Conservation (phyloP, 1,139 yeast genomes). For the Suhomyces chickasaworum region DNA sequence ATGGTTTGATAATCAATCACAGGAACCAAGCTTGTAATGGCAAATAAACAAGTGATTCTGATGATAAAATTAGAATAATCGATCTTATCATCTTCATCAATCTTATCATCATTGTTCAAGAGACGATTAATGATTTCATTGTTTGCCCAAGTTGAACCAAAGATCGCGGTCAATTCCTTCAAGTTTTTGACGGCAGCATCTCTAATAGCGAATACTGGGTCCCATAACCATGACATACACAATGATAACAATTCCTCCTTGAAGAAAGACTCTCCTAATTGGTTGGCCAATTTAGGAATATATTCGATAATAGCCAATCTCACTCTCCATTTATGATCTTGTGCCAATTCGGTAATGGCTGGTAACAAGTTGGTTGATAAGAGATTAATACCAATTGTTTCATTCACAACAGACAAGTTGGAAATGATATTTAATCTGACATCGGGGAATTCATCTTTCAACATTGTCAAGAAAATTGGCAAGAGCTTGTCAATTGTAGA, state of each 20-base stretch:
- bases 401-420: conserved; percentile 86
- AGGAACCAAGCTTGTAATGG: conserved; percentile 77
- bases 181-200: conserved; percentile 92
- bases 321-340: conserved; percentile 97
- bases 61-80: conserved; percentile 73
- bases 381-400: conserved; percentile 88
- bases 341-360: conserved; percentile 94
- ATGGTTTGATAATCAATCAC: conserved; percentile 63
- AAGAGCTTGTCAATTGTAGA: conserved; percentile 78
- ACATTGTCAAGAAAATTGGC: conserved; percentile 90
- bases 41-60: conserved; percentile 87
- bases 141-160: conserved; percentile 95
- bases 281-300: conserved; percentile 94
- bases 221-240: conserved; percentile 98
- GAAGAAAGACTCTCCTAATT: conserved; percentile 89
- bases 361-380: conserved; percentile 88
- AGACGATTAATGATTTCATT: conserved; percentile 78
- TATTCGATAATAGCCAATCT: conserved; percentile 96
- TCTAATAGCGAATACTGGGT: conserved; percentile 92
- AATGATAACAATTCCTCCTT: conserved; percentile 87
- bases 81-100: conserved; percentile 46
- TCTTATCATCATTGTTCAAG: conserved; percentile 38
- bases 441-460: conserved; percentile 95
- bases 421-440: conserved; percentile 94
- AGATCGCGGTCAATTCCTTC: conserved; percentile 76